Evolutionary conservation across 768 basidiomycete species (phyloP).

Genomic region (Pleurotus platypus): DNA sequence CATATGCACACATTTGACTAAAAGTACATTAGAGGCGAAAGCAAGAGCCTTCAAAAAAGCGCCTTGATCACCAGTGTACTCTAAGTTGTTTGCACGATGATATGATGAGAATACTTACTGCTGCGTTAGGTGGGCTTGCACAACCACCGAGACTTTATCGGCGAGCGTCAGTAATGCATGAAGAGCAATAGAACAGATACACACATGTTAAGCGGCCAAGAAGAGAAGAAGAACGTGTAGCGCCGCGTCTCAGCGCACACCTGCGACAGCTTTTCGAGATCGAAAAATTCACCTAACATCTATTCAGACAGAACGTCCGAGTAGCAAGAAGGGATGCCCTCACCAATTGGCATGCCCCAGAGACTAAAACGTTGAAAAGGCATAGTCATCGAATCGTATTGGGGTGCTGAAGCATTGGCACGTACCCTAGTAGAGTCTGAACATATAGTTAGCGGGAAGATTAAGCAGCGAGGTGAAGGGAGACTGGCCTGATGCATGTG

Average conservation of each 20-base stretch:
- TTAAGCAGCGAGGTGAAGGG: neutral
- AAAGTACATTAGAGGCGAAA: too few species aligned
- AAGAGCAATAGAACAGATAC: slow-evolving; percentile 15
- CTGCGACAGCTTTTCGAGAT: slow-evolving; percentile 59
- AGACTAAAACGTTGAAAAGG: slow-evolving; percentile 31
- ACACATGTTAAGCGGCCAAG: slow-evolving; percentile 72
- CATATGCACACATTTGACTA: too few species aligned
- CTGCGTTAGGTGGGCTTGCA: slow-evolving; percentile 70
- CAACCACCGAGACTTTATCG: slow-evolving; percentile 56
- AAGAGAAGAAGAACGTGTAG: slow-evolving; percentile 76
- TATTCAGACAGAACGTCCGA: neutral
- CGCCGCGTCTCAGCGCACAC: slow-evolving; percentile 53
- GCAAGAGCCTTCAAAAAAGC: too few species aligned
- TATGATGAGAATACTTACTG: slow-evolving; percentile 36
- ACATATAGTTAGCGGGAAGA: slow-evolving; percentile 1
- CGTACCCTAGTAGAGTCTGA: slow-evolving; percentile 60
- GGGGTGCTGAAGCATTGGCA: slow-evolving; percentile 7
- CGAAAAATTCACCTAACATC: slow-evolving; percentile 64
- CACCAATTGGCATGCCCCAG: slow-evolving; percentile 75
- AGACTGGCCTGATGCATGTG: slow-evolving; percentile 54
- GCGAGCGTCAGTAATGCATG: neutral
- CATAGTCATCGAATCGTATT: neutral
- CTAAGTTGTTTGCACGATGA: too few species aligned
- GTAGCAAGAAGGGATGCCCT: slow-evolving; percentile 8
- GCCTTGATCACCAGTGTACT: too few species aligned